These are phyloP conservation scores for Miamiensis avidus DNA, from an alignment of 169 alveolate genomes.

Conservation along the genomic window DNA sequence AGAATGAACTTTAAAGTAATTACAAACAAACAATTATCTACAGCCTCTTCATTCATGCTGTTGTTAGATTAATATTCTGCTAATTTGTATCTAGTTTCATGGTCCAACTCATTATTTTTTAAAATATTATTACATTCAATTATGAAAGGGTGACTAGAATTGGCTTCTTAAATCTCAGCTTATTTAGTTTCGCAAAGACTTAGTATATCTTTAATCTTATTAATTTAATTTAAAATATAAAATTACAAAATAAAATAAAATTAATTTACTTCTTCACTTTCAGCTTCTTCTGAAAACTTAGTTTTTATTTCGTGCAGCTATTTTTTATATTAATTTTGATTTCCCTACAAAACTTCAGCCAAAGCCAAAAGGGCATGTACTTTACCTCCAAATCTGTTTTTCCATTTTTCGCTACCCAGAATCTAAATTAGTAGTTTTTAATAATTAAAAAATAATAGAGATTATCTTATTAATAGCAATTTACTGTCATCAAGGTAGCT, in stretches of 20 bases:
- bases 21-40: slow-evolving; percentile 27
- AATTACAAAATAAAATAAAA: not conserved
- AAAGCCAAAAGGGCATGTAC: slow-evolving; percentile 18
- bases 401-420: slow-evolving; percentile 2
- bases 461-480: not conserved
- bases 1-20: too few relatives aligned
- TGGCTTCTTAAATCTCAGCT: slow-evolving; percentile 10
- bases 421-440: not conserved
- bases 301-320: slow-evolving; percentile 6
- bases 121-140: slow-evolving; percentile 16
- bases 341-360: slow-evolving; percentile 25
- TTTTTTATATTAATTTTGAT: slow-evolving; percentile 6
- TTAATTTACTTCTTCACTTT: slow-evolving; percentile 12
- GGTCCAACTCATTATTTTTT: slow-evolving; percentile 20
- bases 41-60: slow-evolving; percentile 33
- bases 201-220: slow-evolving; percentile 13
- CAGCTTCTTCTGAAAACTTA: slow-evolving; percentile 12
- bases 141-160: not conserved
- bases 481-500: not conserved
- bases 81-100: slow-evolving; percentile 27
- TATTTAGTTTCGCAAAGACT: slow-evolving; percentile 5
- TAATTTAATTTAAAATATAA: not conserved
- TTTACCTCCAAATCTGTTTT: slow-evolving; percentile 22
- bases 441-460: not conserved
- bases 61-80: slow-evolving; percentile 27